These are phyloP conservation scores for Aureoboletus auriporus DNA, from an alignment of 768 basidiomycete species.

Conservation along the genomic window DNA sequence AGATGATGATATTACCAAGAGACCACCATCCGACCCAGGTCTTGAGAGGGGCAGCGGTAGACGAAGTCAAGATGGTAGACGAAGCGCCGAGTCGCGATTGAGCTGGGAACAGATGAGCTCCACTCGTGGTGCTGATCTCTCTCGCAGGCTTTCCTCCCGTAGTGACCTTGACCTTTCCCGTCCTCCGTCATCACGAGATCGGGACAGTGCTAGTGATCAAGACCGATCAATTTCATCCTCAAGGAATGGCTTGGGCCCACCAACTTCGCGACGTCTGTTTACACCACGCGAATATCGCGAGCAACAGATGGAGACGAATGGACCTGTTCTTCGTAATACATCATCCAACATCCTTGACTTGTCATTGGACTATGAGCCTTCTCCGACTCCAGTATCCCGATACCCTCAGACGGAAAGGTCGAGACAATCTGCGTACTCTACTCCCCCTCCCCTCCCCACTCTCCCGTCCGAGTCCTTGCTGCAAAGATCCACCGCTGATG, in stretches of 20 bases:
- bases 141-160: slow-evolving; percentile 25
- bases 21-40: slow-evolving; percentile 32
- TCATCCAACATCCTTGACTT: slow-evolving; percentile 27
- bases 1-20: slow-evolving; percentile 43
- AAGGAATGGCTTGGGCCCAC: slow-evolving; percentile 16
- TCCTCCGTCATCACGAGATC: slow-evolving; percentile 25
- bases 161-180: slow-evolving; percentile 19
- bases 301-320: slow-evolving; percentile 24
- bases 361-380: slow-evolving; percentile 39
- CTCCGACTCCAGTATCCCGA: slow-evolving; percentile 42
- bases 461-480: slow-evolving; percentile 55
- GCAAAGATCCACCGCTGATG: slow-evolving; percentile 16
- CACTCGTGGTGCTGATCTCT: slow-evolving; percentile 19
- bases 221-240: slow-evolving; percentile 24
- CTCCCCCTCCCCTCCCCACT: slow-evolving; percentile 56
- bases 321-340: slow-evolving; percentile 15
- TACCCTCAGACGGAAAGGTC: slow-evolving; percentile 35
- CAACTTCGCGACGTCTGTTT: slow-evolving; percentile 49
- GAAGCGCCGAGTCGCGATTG: slow-evolving; percentile 45
- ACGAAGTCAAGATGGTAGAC: slow-evolving; percentile 52
- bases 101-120: slow-evolving; percentile 40
- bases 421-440: slow-evolving; percentile 43
- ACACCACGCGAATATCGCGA: slow-evolving; percentile 55
- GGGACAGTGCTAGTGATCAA: slow-evolving; percentile 24
- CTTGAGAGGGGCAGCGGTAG: slow-evolving; percentile 38